These are phyloP conservation scores for Tympanopsis confertula DNA, from an alignment of 2,329 filamentous ascomycete species.

Conservation along the genomic window DNA sequence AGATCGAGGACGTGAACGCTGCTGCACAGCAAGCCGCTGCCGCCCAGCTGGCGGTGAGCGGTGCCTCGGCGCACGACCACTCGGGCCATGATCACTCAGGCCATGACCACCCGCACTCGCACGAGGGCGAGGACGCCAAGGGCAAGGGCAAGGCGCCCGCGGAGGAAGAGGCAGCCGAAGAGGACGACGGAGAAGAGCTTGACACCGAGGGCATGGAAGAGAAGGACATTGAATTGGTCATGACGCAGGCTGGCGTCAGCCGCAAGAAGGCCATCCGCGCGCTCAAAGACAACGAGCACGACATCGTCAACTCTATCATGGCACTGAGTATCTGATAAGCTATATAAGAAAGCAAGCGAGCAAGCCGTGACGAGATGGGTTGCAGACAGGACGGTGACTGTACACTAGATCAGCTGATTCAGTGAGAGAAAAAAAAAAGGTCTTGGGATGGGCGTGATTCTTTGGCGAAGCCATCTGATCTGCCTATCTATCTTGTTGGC, in stretches of 20 bases:
- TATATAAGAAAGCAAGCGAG: conserved; percentile 1
- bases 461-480: no score
- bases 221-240: conserved; percentile 99
- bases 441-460: no score
- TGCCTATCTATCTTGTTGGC: no score
- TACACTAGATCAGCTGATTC: no score
- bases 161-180: conserved; percentile 58
- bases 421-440: no score
- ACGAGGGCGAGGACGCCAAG: conserved; percentile 45
- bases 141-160: conserved; percentile 25
- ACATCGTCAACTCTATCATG: conserved; percentile 99
- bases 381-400: no score
- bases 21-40: conserved; percentile 91
- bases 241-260: conserved; percentile 93
- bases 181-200: conserved; percentile 91
- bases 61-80: conserved; percentile 39
- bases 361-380: no score
- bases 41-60: conserved; percentile 78
- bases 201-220: conserved; percentile 90
- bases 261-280: conserved; percentile 98
- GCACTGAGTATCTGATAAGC: conserved; percentile 65
- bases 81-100: conserved; percentile 54
- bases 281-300: conserved; percentile 97
- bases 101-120: conserved; percentile 56
- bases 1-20: conserved; percentile 99